phyloP scores from a whole-genome alignment of 2,329 filamentous ascomycete species.

The Ceratocystis alfenasii region DNA sequence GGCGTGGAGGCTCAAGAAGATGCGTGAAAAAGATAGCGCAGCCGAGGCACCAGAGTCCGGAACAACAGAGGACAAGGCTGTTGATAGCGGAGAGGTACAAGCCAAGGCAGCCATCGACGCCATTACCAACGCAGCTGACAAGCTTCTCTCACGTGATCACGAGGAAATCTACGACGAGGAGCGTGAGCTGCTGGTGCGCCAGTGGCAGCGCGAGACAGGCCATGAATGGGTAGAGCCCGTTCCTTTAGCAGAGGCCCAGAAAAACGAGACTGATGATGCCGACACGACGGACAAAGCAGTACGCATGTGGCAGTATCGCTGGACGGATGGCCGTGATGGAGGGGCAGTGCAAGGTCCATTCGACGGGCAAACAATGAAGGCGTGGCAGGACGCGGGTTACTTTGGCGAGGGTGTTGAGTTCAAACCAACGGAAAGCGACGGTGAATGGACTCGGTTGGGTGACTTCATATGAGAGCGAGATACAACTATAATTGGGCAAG shows the following conservation, averaged over 20 bases:
- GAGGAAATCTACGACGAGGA: constrained; percentile 87
- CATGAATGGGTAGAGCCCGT: constrained; percentile 57
- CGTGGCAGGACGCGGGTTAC: constrained; percentile 85
- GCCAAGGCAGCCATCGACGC: constrained; percentile 64
- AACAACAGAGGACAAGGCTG: constrained; percentile 57
- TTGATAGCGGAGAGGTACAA: constrained; percentile 56
- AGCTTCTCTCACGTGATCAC: constrained; percentile 68
- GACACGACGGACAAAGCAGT: constrained; percentile 21
- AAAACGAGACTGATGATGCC: constrained; percentile 18
- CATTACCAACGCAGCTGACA: constrained; percentile 83
- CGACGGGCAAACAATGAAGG: constrained; percentile 71
- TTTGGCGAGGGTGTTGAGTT: constrained; percentile 86
- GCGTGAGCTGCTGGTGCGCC: constrained; percentile 68
- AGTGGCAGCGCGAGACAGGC: constrained; percentile 74
- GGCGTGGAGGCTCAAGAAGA: constrained; percentile 60
- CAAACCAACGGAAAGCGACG: constrained; percentile 43
- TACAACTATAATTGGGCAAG: constrained; percentile 7
- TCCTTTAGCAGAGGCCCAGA: constrained; percentile 26
- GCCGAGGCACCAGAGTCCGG: constrained; percentile 37
- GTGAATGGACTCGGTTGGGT: constrained; percentile 41
- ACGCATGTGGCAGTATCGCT: constrained; percentile 77
- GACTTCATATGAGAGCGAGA: constrained; percentile 30
- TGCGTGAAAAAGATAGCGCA: constrained; percentile 39
- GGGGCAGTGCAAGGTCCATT: constrained; percentile 71
- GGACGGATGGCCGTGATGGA: constrained; percentile 77